These are phyloP conservation scores for Phycomyces blakesleeanus DNA, from an alignment of 192 early-diverging fungal species.

Conservation along the genomic window DNA sequence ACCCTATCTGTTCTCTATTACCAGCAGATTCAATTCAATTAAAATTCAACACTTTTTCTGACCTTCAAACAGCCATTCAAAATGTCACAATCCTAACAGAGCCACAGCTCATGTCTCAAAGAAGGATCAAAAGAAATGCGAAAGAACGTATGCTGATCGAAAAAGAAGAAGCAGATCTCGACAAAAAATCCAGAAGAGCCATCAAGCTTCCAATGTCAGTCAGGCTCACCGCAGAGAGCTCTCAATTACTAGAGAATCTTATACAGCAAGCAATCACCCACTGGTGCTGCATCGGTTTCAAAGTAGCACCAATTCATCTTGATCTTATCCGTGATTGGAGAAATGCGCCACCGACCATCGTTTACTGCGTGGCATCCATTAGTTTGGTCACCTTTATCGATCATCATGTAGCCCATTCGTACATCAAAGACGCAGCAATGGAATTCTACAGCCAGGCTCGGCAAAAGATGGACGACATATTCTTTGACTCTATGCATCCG, in stretches of 20 bases:
- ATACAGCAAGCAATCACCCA: constrained; percentile 11
- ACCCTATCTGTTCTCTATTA: too few relatives aligned
- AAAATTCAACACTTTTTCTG: constrained; percentile 1
- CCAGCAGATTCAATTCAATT: background rate
- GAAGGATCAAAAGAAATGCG: background rate
- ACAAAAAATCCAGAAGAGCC: background rate
- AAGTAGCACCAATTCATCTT: constrained; percentile 19
- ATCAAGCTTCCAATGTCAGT: constrained; percentile 7
- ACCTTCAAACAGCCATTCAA: background rate
- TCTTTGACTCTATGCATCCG: constrained; percentile 20
- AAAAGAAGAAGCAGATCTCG: background rate
- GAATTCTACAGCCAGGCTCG: constrained; percentile 24
- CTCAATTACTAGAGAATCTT: constrained; percentile 6
- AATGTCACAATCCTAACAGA: background rate
- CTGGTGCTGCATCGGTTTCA: constrained; percentile 33
- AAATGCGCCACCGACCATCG: constrained; percentile 11
- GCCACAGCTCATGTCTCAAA: background rate
- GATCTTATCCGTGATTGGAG: constrained; percentile 15
- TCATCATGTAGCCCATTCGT: background rate
- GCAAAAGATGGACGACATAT: constrained; percentile 15
- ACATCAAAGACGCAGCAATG: constrained; percentile 10
- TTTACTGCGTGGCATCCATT: constrained; percentile 25
- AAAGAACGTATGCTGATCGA: background rate
- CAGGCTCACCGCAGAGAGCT: background rate
- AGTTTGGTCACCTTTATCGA: constrained; percentile 23